phyloP scores from a whole-genome alignment of 768 basidiomycete species.

The Exsudoporus frostii region DNA sequence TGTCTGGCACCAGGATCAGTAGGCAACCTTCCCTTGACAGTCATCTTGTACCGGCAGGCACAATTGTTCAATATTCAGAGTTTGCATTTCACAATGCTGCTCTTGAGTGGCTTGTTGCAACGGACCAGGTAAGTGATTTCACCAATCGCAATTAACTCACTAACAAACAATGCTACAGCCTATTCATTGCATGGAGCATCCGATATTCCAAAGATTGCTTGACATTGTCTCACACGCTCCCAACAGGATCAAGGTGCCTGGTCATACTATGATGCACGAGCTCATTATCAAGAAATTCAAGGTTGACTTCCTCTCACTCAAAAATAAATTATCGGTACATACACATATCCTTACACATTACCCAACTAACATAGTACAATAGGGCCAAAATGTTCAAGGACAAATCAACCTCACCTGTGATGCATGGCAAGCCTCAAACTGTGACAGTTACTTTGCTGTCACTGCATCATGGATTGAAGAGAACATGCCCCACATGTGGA shows the following conservation, averaged over 20 bases:
- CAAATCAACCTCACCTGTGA: conserved; percentile 37
- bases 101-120: background rate
- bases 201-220: background rate
- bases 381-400: background rate
- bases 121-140: background rate
- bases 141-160: background rate
- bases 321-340: background rate
- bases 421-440: conserved; percentile 40
- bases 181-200: conserved; percentile 1
- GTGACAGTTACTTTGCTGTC: conserved; percentile 38
- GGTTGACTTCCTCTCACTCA: background rate
- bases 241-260: background rate
- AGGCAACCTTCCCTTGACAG: background rate
- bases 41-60: background rate
- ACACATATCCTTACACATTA: background rate
- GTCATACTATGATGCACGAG: background rate
- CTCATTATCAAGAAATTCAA: conserved; percentile 8
- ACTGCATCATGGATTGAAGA: conserved; percentile 23
- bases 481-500: conserved; percentile 18
- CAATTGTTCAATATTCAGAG: background rate
- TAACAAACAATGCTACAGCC: background rate
- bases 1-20: background rate
- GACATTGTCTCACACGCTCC: background rate
- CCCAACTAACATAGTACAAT: background rate
- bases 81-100: background rate